Percentiles rank a stretch among this genome's conserved stretches.
Conservation (phyloP, 2,329 filamentous ascomycete species). For the Fusarium dimerum region DNA sequence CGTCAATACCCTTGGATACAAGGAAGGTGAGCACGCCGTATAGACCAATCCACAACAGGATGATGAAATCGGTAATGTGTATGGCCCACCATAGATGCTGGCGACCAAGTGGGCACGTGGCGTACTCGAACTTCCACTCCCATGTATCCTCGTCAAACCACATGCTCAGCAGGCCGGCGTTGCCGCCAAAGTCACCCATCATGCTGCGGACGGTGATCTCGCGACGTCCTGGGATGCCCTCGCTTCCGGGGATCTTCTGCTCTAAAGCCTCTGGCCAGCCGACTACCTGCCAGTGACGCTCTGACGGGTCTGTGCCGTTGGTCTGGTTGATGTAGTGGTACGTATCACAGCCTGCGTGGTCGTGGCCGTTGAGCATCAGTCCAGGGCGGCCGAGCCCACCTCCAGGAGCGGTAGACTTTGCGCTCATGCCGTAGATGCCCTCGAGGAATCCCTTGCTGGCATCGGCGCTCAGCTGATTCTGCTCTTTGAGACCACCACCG, state of each 20-base stretch:
- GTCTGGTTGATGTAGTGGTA: slow-evolving; percentile 78
- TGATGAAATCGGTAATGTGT: slow-evolving; percentile 69
- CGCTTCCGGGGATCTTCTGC: slow-evolving; percentile 41
- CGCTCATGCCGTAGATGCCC: slow-evolving; percentile 78
- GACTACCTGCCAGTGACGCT: slow-evolving; percentile 52
- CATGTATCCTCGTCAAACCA: slow-evolving; percentile 78
- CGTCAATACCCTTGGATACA: slow-evolving; percentile 35
- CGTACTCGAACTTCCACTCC: slow-evolving; percentile 83
- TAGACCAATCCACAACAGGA: slow-evolving; percentile 34
- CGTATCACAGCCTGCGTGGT: slow-evolving; percentile 91
- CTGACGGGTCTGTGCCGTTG: slow-evolving; percentile 38
- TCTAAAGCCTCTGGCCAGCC: slow-evolving; percentile 48
- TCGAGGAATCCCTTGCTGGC: slow-evolving; percentile 77
- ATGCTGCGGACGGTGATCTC: slow-evolving; percentile 96
- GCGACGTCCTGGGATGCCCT: slow-evolving; percentile 64
- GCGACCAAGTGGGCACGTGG: slow-evolving; percentile 74
- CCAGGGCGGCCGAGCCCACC: slow-evolving; percentile 69
- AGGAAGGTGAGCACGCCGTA: slow-evolving; percentile 29
- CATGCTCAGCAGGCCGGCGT: slow-evolving; percentile 81
- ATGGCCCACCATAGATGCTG: slow-evolving; percentile 96
- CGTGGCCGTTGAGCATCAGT: slow-evolving; percentile 87
- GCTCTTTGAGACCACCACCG: slow-evolving; percentile 77
- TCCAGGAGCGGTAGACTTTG: slow-evolving; percentile 57
- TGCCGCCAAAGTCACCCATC: slow-evolving; percentile 97
- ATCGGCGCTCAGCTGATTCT: slow-evolving; percentile 81